Conservation (phyloP, 2,329 filamentous ascomycete genomes). For the Aspergillus calidoustus region DNA sequence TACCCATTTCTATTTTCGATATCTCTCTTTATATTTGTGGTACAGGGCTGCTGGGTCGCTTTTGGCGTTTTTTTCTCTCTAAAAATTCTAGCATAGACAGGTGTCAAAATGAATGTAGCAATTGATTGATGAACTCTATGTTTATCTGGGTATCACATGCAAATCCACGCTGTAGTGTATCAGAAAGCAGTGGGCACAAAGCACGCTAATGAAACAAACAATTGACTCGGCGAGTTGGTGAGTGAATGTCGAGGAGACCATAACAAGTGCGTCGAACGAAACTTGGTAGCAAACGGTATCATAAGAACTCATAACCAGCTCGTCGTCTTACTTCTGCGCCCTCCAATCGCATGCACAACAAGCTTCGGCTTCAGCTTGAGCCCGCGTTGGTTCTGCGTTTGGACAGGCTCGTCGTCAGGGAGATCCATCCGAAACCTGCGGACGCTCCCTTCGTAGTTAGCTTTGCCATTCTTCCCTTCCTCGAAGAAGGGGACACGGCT, state of each 20-base stretch:
- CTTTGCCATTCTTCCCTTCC: constrained; percentile 40
- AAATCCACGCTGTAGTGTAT: constrained; percentile 1
- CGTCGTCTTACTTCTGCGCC: constrained; percentile 1
- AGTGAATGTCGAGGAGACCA: background rate
- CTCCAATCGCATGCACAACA: constrained; percentile 11
- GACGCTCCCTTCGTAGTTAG: constrained; percentile 49
- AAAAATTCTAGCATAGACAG: background rate
- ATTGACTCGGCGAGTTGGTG: background rate
- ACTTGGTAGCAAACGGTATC: background rate
- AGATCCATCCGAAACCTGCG: constrained; percentile 52
- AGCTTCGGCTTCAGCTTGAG: constrained; percentile 24
- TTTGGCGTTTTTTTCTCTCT: background rate
- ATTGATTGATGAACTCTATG: constrained; percentile 6
- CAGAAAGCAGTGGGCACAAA: background rate
- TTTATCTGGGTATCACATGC: constrained; percentile 16
- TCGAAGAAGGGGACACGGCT: constrained; percentile 48
- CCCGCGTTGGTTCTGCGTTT: constrained; percentile 2
- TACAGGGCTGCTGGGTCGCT: background rate
- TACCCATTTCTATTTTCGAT: constrained; percentile 21
- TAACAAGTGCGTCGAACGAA: background rate
- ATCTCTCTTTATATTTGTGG: background rate
- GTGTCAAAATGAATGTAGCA: constrained; percentile 1
- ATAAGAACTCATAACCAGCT: background rate
- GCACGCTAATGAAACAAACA: constrained; percentile 6
- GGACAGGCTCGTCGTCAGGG: constrained; percentile 38